A percentile compares a stretch with the other conserved stretches of the same genome.
Evolutionary conservation across 768 basidiomycete species (phyloP).

Genomic region (Lactarius psammicola): DNA sequence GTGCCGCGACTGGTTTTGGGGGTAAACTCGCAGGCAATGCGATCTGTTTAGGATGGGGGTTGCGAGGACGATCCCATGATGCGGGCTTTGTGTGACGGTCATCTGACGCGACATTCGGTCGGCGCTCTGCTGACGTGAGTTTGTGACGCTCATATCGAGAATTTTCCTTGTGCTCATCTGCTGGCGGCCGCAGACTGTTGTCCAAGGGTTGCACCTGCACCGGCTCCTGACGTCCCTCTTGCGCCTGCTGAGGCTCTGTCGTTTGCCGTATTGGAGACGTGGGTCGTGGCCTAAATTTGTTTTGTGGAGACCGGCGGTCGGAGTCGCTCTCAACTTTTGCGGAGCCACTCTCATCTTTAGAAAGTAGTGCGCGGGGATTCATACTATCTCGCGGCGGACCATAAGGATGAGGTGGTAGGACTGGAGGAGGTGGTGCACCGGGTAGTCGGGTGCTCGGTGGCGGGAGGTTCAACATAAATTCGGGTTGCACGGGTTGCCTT

Average conservation of each 20-base stretch:
- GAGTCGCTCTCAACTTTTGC: conserved; percentile 6
- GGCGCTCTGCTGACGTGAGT: neutral
- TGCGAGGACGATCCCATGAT: conserved; percentile 24
- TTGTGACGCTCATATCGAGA: conserved; percentile 1
- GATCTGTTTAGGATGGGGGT: conserved; percentile 6
- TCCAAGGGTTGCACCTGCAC: neutral
- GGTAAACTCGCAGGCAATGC: conserved; percentile 22
- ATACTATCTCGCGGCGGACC: neutral
- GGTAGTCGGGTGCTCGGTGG: conserved; percentile 23
- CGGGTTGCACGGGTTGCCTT: conserved; percentile 7
- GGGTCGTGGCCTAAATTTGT: neutral
- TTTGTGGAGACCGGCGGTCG: neutral
- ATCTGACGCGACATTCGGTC: neutral
- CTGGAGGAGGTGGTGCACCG: conserved; percentile 22
- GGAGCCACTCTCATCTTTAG: conserved; percentile 6
- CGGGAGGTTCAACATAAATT: conserved; percentile 20
- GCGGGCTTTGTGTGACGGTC: conserved; percentile 8
- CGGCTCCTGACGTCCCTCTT: conserved; percentile 10
- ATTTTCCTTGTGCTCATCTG: conserved; percentile 11
- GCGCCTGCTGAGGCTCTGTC: conserved; percentile 6
- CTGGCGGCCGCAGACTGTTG: neutral
- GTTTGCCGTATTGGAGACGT: conserved; percentile 4
- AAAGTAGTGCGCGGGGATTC: neutral
- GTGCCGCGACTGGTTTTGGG: conserved; percentile 23
- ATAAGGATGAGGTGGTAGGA: conserved; percentile 4